Percentiles rank a stretch among this genome's conserved stretches.
Conservation (phyloP, 2,329 filamentous ascomycete species). For the Fusarium kyushuense region DNA sequence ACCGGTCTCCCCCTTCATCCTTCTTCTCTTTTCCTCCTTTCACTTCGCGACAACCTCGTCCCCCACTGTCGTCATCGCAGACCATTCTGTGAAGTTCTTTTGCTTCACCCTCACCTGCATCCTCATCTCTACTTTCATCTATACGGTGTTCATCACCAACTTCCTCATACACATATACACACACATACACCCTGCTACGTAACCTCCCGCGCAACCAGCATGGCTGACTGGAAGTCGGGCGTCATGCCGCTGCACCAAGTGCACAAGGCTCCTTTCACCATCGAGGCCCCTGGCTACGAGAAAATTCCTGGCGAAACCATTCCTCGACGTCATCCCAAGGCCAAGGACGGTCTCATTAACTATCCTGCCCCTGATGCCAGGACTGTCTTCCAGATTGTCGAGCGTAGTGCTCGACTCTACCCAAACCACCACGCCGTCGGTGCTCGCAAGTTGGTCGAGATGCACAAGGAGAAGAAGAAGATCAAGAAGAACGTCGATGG, state of each 20-base stretch:
- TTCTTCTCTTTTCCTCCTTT: constrained; percentile 24
- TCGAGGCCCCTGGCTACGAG: constrained; percentile 76
- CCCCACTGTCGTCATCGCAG: constrained; percentile 28
- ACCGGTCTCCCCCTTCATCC: constrained; percentile 24
- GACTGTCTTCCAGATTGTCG: constrained; percentile 84
- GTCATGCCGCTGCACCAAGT: constrained; percentile 67
- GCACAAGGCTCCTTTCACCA: constrained; percentile 79
- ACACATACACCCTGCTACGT: constrained; percentile 21
- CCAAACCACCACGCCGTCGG: constrained; percentile 75
- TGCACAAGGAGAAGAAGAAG: constrained; percentile 88
- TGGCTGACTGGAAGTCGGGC: constrained; percentile 56
- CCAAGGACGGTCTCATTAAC: constrained; percentile 76
- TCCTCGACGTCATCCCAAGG: constrained; percentile 78
- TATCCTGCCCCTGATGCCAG: constrained; percentile 75
- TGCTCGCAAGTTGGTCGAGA: constrained; percentile 77
- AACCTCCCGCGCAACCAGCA: constrained; percentile 35
- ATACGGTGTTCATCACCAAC: constrained; percentile 9
- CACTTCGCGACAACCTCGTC: constrained; percentile 41
- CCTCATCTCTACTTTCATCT: constrained; percentile 11
- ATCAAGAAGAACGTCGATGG: constrained; percentile 90
- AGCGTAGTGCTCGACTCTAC: constrained; percentile 72
- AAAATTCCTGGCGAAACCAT: constrained; percentile 85
- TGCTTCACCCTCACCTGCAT: constrained; percentile 16
- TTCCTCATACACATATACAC: constrained; percentile 12
- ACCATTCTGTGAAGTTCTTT: constrained; percentile 20